A percentile compares a stretch with the other conserved stretches of the same genome.
Evolutionary conservation across 495 filamentous ascomycete species (phyloP).

Genomic region (Neurospora africana): DNA sequence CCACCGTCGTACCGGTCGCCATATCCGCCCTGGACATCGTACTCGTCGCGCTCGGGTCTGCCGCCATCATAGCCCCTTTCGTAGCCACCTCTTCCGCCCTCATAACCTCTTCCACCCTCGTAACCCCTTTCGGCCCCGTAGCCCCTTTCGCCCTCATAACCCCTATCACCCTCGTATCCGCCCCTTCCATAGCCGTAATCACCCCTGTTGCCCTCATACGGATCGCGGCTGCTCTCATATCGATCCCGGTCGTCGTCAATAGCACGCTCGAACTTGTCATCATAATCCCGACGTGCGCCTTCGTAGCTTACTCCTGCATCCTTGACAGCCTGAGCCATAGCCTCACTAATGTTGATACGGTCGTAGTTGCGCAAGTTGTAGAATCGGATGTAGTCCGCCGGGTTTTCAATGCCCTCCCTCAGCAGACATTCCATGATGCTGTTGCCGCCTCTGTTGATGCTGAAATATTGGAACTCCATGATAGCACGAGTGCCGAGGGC

Average conservation of each 20-base stretch:
- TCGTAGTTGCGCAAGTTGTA: constrained; percentile 94
- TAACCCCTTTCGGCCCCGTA: not conserved
- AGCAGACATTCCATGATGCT: constrained; percentile 75
- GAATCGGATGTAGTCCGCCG: constrained; percentile 77
- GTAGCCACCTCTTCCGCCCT: constrained; percentile 5
- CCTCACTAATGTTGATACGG: constrained; percentile 63
- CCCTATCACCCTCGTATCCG: constrained; percentile 8
- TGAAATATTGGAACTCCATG: constrained; percentile 79
- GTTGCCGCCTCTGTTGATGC: constrained; percentile 76
- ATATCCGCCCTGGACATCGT: not conserved
- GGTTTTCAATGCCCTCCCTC: constrained; percentile 56
- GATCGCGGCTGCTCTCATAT: not conserved
- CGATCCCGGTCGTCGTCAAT: not conserved
- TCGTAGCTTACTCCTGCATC: constrained; percentile 65
- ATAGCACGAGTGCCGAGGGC: constrained; percentile 82
- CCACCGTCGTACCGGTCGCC: not conserved
- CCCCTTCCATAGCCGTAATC: not conserved
- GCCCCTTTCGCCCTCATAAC: constrained; percentile 5
- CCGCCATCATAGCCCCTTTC: not conserved
- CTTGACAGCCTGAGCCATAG: constrained; percentile 54
- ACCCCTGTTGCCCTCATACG: not conserved
- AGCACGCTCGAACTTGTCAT: constrained; percentile 34
- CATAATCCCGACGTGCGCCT: constrained; percentile 54
- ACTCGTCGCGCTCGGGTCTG: constrained; percentile 5
- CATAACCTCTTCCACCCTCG: constrained; percentile 14